Evolutionary conservation across 495 filamentous ascomycete genomes (phyloP).

Genomic region (Lineolata rhizophorae): DNA sequence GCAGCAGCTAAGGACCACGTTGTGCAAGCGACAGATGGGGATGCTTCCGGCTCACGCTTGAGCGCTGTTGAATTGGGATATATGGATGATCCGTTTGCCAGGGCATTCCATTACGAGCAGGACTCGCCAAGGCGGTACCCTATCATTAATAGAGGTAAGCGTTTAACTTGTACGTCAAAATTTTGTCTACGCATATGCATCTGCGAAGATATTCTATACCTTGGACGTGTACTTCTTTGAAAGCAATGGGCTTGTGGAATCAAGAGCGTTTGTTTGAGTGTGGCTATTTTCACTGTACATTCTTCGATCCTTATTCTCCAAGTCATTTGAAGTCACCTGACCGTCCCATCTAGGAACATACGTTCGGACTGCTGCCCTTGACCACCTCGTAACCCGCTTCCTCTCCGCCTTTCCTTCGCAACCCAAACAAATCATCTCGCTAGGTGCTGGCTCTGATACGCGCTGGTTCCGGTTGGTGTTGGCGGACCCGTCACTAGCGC

Average conservation of each 20-base stretch:
- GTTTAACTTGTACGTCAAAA: not conserved
- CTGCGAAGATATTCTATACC: no score
- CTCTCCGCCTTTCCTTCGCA: conserved; percentile 19
- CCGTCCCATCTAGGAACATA: conserved; percentile 67
- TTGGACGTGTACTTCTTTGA: no score
- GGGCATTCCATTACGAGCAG: conserved; percentile 30
- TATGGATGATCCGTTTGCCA: conserved; percentile 59
- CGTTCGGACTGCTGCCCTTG: conserved; percentile 71
- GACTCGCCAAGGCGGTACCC: conserved; percentile 44
- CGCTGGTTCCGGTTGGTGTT: conserved; percentile 49
- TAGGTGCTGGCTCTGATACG: conserved; percentile 89
- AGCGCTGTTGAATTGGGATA: conserved; percentile 82
- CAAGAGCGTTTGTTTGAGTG: no score
- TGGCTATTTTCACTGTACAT: no score
- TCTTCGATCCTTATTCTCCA: no score
- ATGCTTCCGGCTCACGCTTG: conserved; percentile 70
- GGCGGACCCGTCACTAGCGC: conserved; percentile 6
- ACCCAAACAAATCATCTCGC: conserved; percentile 68
- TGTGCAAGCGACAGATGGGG: conserved; percentile 77
- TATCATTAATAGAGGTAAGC: conserved; percentile 75
- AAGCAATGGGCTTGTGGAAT: no score
- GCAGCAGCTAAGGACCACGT: conserved; percentile 25
- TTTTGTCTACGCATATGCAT: no score
- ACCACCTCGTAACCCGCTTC: conserved; percentile 53
- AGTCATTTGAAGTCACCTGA: no score